Evolutionary conservation across 164 flowering plant species (phyloP).

Genomic region (Houttuynia cordata): DNA sequence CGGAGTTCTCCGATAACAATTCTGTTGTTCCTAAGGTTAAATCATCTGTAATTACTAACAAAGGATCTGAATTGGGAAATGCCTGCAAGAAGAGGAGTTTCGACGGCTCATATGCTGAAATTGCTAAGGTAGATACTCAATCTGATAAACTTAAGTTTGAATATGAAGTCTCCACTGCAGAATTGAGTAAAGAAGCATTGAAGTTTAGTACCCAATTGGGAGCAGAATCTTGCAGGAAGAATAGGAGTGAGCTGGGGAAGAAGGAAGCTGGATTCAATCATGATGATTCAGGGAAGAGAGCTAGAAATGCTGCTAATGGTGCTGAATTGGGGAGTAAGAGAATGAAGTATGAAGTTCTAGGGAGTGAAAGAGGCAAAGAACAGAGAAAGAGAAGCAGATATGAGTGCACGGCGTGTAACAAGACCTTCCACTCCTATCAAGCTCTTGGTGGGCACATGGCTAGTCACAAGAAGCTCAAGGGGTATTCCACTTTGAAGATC

Average conservation of each 20-base stretch:
- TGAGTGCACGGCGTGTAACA: constrained; percentile 38
- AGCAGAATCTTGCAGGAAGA: constrained; percentile 5
- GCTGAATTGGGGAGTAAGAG: constrained; percentile 16
- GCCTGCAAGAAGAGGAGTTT: constrained; percentile 22
- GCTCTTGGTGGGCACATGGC: constrained; percentile 57
- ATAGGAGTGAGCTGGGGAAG: constrained; percentile 5
- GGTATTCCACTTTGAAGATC: constrained; percentile 18
- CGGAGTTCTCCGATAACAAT: constrained; percentile 56
- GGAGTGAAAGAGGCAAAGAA: constrained; percentile 16
- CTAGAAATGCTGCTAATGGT: constrained; percentile 8
- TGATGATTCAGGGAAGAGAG: constrained; percentile 11
- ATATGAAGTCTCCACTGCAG: constrained; percentile 1
- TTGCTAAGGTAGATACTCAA: constrained; percentile 16
- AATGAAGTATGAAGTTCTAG: constrained; percentile 10
- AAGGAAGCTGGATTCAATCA: constrained; percentile 7
- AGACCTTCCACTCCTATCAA: constrained; percentile 40
- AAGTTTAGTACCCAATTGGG: constrained; percentile 11
- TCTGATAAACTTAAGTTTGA: constrained; percentile 2
- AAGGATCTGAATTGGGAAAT: constrained; percentile 6
- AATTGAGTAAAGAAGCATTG: constrained; percentile 5
- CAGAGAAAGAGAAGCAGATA: constrained; percentile 28
- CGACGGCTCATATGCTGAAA: constrained; percentile 32
- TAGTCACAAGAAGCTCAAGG: constrained; percentile 34
- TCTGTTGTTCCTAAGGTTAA: constrained; percentile 50
- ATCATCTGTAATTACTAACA: constrained; percentile 18